Percentiles rank a stretch among this genome's conserved stretches.
These are phyloP conservation scores for Phytophthora meadii DNA, from an alignment of 352 stramenopile species.

Conservation along the genomic window DNA sequence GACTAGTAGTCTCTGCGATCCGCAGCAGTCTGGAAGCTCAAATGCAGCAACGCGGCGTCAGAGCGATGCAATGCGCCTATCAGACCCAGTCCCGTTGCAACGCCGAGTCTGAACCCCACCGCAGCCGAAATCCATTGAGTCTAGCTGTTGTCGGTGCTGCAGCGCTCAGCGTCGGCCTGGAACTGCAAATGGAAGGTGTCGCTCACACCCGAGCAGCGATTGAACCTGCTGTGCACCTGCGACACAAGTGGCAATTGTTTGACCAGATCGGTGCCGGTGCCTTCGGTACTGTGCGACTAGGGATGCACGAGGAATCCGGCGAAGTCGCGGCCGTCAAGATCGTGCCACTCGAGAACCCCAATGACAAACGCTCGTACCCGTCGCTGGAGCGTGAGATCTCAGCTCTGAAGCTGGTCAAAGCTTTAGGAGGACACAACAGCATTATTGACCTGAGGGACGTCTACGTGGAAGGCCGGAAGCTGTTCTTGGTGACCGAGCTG, in stretches of 20 bases:
- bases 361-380: constrained; percentile 49
- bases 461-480: constrained; percentile 77
- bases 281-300: constrained; percentile 75
- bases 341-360: constrained; percentile 40
- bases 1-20: constrained; percentile 18
- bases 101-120: constrained; percentile 13
- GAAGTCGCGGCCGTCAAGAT: constrained; percentile 82
- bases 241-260: constrained; percentile 65
- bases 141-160: constrained; percentile 57
- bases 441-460: constrained; percentile 88
- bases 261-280: constrained; percentile 77
- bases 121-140: constrained; percentile 36
- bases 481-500: constrained; percentile 91
- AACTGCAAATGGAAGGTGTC: constrained; percentile 42
- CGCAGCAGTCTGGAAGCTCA: constrained; percentile 25
- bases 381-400: constrained; percentile 75
- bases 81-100: constrained; percentile 42
- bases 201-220: constrained; percentile 50
- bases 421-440: constrained; percentile 81
- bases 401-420: constrained; percentile 76
- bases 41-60: constrained; percentile 21
- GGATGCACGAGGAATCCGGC: constrained; percentile 71
- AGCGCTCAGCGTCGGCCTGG: constrained; percentile 51
- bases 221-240: constrained; percentile 23
- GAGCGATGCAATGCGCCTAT: constrained; percentile 36